Evolutionary conservation across 2,329 filamentous ascomycete species (phyloP).

Genomic region (Clonostachys rosea): DNA sequence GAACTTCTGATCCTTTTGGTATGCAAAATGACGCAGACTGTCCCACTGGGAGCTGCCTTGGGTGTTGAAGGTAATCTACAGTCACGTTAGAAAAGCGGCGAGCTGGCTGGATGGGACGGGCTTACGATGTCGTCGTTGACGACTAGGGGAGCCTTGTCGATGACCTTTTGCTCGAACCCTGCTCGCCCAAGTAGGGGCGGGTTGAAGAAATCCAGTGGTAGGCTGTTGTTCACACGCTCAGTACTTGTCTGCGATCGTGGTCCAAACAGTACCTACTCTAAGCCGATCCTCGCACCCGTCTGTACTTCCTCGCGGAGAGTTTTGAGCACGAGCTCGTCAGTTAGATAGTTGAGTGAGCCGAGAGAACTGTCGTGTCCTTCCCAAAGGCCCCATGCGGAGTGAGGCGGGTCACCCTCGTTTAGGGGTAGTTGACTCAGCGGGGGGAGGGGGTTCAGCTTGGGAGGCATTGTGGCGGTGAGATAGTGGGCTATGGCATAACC

Average conservation of each 20-base stretch:
- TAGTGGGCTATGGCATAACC: too few relatives aligned
- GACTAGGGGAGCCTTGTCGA: slow-evolving; percentile 6
- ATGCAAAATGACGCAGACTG: slow-evolving; percentile 28
- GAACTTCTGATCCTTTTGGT: slow-evolving; percentile 25
- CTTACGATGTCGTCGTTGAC: slow-evolving; percentile 10
- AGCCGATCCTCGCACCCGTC: slow-evolving; percentile 6
- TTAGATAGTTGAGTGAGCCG: slow-evolving; percentile 51
- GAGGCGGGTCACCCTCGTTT: slow-evolving; percentile 38
- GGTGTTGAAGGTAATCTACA: slow-evolving; percentile 21
- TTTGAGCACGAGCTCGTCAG: slow-evolving; percentile 13
- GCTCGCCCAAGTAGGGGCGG: slow-evolving; percentile 7
- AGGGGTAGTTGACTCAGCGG: slow-evolving; percentile 42
- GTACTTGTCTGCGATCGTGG: too few relatives aligned
- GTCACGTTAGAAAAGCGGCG: neutral
- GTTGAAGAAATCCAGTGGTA: slow-evolving; percentile 7
- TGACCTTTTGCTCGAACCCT: slow-evolving; percentile 8
- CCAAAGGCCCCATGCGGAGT: slow-evolving; percentile 54
- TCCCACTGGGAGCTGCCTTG: slow-evolving; percentile 33
- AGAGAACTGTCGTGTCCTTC: slow-evolving; percentile 34
- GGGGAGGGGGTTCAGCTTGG: slow-evolving; percentile 5
- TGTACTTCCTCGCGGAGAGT: slow-evolving; percentile 5
- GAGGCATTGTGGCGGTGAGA: neutral
- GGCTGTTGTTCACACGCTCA: neutral
- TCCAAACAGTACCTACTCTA: slow-evolving; percentile 12
- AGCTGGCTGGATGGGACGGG: too few relatives aligned